Evolutionary conservation across 1,284 basidiomycete genomes (phyloP), one percentile per base, ranked within the genome.

Genomic region (Earliella scabrosa): DNA sequence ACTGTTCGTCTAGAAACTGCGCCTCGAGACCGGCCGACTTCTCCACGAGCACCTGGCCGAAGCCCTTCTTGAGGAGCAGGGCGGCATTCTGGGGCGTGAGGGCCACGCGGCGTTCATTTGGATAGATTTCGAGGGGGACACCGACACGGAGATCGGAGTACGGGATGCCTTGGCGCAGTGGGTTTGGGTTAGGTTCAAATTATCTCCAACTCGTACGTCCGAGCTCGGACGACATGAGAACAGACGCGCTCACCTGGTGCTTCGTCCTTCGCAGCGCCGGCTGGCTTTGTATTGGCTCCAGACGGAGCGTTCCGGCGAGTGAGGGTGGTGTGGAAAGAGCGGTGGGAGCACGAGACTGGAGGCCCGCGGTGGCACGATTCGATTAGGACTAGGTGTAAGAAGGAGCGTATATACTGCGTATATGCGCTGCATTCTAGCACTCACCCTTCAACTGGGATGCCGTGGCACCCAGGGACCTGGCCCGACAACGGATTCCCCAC

Each of bases 1-100:
- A 94, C 38, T 90, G 86, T 63, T 86, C 86, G 66, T 94, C 89
- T 54, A 86, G 75, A 69, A 93, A 94, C 68, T 92, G 87, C 3
- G 92, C 87, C 50, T 82, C 77, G 26, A 73, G 70, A 39, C 92
- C 92, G 11, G 92, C 90, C 59, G 83, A 81, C 47, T 77, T 79
- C 71, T 93, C 89, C 21, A 94, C 81, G 34, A 93, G 76, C 32
- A 94, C 82, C 52, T 79, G 79, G 16, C 73, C 68, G 68, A 94
- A 93, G 5, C 92, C 92, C 65, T 93, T 93, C 78, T 94, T 94
- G 56, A 84, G 80, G 35, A 94, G 77, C 13, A 88, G 68, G 4
- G 83, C 77, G 9, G 85, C 83, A 66, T 93, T 92, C 65, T 87
- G 81, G 4, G 92, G 92, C 1, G 92, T 92, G 16, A 94, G 75